A percentile compares a stretch with the other conserved stretches of the same genome.
Evolutionary conservation across 1,284 basidiomycete species (phyloP).

Genomic region (Pseudomicrostroma phylloplanum): DNA sequence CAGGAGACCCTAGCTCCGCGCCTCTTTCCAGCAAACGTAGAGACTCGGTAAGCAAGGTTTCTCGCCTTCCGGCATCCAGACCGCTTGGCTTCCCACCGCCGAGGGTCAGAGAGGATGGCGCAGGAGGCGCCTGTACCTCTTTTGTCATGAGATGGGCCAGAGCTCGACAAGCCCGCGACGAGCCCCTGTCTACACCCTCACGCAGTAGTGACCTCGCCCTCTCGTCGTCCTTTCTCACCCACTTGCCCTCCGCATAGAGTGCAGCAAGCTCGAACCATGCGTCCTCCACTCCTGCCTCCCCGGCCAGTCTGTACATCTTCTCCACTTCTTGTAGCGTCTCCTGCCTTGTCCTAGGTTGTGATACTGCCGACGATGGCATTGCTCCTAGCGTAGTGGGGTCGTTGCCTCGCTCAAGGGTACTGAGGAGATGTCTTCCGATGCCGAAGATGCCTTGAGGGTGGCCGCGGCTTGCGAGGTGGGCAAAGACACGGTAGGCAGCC

Average conservation of each 20-base stretch:
- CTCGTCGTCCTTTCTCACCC: slow-evolving; percentile 8
- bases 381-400: slow-evolving; percentile 8
- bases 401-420: slow-evolving; percentile 4
- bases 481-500: slow-evolving; percentile 16
- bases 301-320: slow-evolving; percentile 10
- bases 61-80: background rate
- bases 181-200: background rate
- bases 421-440: slow-evolving; percentile 11
- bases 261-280: slow-evolving; percentile 18
- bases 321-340: slow-evolving; percentile 9
- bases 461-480: slow-evolving; percentile 14
- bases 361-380: background rate
- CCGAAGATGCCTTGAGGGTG: slow-evolving; percentile 16
- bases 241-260: slow-evolving; percentile 9
- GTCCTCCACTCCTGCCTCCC: slow-evolving; percentile 14
- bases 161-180: background rate
- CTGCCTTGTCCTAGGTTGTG: slow-evolving; percentile 3
- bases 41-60: background rate
- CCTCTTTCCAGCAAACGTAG: background rate
- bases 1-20: slow-evolving; percentile 1
- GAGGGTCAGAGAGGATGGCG: background rate
- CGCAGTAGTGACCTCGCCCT: slow-evolving; percentile 1
- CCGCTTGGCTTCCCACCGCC: background rate
- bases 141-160: background rate
- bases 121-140: background rate